Conservation (phyloP, 225 moss, liverwort and hornwort species). For the Physcomitrium patens region DNA sequence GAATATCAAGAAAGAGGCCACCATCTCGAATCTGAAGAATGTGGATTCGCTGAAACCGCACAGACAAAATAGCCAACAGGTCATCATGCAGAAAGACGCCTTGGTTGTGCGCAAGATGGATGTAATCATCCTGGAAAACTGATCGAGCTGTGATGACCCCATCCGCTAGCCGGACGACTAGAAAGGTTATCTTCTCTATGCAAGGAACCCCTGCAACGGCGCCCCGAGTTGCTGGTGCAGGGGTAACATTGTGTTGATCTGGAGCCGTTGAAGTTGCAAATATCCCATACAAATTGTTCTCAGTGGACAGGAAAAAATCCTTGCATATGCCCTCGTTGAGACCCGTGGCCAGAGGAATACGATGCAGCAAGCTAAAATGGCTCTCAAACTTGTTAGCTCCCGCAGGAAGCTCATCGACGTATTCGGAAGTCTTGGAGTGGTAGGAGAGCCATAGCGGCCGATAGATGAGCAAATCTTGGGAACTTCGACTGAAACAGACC, state of each 20-base stretch:
- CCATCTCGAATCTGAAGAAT: slow-evolving; percentile 79
- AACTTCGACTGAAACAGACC: slow-evolving; percentile 74
- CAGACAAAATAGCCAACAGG: slow-evolving; percentile 69
- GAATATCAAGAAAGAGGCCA: slow-evolving; percentile 74
- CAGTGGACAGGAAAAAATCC: slow-evolving; percentile 86
- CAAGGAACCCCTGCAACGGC: slow-evolving; percentile 72
- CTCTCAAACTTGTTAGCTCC: slow-evolving; percentile 76
- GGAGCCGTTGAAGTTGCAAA: slow-evolving; percentile 73
- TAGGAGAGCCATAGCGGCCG: slow-evolving; percentile 72
- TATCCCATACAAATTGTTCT: slow-evolving; percentile 77
- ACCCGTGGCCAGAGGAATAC: slow-evolving; percentile 56
- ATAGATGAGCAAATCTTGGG: slow-evolving; percentile 74
- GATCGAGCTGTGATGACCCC: slow-evolving; percentile 69
- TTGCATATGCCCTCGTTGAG: slow-evolving; percentile 74
- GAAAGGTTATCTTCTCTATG: slow-evolving; percentile 76
- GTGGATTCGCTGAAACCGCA: slow-evolving; percentile 78
- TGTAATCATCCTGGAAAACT: slow-evolving; percentile 75
- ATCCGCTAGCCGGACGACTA: slow-evolving; percentile 72
- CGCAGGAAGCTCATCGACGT: slow-evolving; percentile 56
- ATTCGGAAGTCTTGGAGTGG: slow-evolving; percentile 50
- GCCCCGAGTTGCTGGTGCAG: slow-evolving; percentile 31
- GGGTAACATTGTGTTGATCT: slow-evolving; percentile 36
- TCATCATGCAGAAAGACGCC: slow-evolving; percentile 91
- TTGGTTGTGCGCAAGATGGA: slow-evolving; percentile 77
- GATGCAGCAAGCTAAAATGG: slow-evolving; percentile 67